Conservation (phyloP, 1,284 basidiomycete genomes). For the Boletus sp. region DNA sequence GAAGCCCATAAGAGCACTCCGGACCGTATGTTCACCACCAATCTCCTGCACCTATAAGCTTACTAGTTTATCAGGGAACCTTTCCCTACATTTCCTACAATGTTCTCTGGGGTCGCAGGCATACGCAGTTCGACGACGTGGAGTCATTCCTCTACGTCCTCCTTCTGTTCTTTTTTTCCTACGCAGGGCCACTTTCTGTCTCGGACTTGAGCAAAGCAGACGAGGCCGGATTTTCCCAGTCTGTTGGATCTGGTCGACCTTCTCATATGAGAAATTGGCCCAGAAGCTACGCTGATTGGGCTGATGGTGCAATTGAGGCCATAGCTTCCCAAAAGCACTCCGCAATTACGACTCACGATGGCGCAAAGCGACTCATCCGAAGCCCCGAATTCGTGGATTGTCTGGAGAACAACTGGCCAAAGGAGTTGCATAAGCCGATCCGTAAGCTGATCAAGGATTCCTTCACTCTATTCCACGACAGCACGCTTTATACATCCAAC, state of each 20-base stretch:
- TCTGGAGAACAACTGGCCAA: constrained; percentile 9
- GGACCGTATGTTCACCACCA: neutral
- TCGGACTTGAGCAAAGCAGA: neutral
- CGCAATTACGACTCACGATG: neutral
- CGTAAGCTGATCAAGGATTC: neutral
- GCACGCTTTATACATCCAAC: neutral
- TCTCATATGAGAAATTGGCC: constrained; percentile 5
- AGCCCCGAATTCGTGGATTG: neutral
- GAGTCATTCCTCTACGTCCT: constrained; percentile 9
- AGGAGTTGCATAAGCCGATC: neutral
- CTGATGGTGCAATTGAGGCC: no score
- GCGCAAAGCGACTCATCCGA: neutral
- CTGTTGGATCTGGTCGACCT: neutral
- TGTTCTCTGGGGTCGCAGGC: neutral
- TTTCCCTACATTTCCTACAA: constrained; percentile 3
- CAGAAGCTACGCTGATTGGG: neutral
- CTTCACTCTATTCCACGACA: neutral
- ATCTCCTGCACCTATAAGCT: neutral
- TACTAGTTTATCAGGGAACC: neutral
- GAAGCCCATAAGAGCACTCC: neutral
- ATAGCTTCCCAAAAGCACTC: no score
- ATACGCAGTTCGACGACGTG: constrained; percentile 5
- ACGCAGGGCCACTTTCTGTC: neutral
- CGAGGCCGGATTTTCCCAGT: neutral
- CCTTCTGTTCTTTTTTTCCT: constrained; percentile 5